Conservation (phyloP, 352 stramenopile genomes). For the Thalassiosira ordinaria region DNA sequence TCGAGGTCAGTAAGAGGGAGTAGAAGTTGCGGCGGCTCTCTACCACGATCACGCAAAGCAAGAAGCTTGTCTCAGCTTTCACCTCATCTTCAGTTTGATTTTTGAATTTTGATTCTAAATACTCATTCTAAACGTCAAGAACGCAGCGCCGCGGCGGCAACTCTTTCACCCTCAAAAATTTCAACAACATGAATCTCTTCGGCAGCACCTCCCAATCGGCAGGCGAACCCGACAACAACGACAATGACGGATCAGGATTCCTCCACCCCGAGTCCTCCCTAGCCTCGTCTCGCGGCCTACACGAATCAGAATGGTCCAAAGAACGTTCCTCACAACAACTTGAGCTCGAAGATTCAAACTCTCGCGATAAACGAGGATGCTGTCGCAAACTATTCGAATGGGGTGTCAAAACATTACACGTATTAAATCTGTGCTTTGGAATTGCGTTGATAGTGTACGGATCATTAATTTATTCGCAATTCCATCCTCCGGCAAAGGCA, state of each 20-base stretch:
- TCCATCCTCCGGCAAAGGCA: slow-evolving; percentile 34
- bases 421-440: slow-evolving; percentile 18
- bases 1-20: too few species aligned
- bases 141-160: too few species aligned
- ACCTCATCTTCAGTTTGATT: too few species aligned
- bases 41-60: too few species aligned
- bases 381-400: slow-evolving; percentile 7
- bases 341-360: slow-evolving; percentile 29
- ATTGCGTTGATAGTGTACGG: slow-evolving; percentile 40
- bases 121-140: too few species aligned
- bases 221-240: slow-evolving; percentile 4
- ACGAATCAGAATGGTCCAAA: slow-evolving; percentile 17
- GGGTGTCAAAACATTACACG: slow-evolving; percentile 24
- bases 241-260: slow-evolving; percentile 15
- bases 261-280: slow-evolving; percentile 18
- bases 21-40: too few species aligned
- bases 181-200: too few species aligned
- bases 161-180: too few species aligned
- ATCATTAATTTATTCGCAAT: slow-evolving; percentile 33
- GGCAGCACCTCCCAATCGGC: too few species aligned
- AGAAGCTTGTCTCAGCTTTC: too few species aligned
- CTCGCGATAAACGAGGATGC: slow-evolving; percentile 10
- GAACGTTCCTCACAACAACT: slow-evolving; percentile 35
- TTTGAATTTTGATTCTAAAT: too few species aligned
- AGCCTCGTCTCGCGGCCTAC: not conserved